Conservation (phyloP, 306 rosid species). For the Cucurbita argyrosperma region DNA sequence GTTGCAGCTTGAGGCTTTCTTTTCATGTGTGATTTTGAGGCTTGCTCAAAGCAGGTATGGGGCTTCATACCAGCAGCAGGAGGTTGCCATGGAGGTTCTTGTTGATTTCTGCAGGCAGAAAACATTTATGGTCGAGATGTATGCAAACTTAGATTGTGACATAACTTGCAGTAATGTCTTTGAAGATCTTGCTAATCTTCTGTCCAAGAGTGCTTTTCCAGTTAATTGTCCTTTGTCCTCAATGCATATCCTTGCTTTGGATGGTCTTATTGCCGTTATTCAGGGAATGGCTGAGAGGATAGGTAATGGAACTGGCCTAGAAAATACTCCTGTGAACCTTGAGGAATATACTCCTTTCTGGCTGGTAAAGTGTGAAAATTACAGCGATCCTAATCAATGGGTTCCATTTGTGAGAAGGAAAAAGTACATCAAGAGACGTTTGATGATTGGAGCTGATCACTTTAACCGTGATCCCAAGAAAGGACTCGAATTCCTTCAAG, state of each 20-base stretch:
- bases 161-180: constrained; percentile 91
- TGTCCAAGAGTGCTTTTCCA: constrained; percentile 87
- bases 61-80: constrained; percentile 87
- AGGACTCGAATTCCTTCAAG: constrained; percentile 96
- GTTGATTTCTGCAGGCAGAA: constrained; percentile 90
- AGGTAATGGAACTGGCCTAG: constrained; percentile 56
- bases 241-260: constrained; percentile 83
- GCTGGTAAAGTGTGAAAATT: constrained; percentile 91
- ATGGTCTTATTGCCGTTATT: constrained; percentile 88
- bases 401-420: constrained; percentile 78
- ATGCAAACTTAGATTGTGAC: constrained; percentile 86
- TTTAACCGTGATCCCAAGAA: constrained; percentile 97
- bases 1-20: constrained; percentile 85
- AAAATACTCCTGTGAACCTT: constrained; percentile 47
- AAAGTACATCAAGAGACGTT: constrained; percentile 85
- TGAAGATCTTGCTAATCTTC: constrained; percentile 79
- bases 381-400: constrained; percentile 77
- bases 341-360: constrained; percentile 91
- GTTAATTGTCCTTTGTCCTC: constrained; percentile 77
- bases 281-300: constrained; percentile 98
- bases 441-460: constrained; percentile 99
- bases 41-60: constrained; percentile 82
- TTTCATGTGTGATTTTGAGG: constrained; percentile 81
- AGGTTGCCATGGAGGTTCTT: constrained; percentile 89
- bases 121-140: constrained; percentile 90